These are phyloP conservation scores for Nannizzia gypsea DNA, from an alignment of 2,329 filamentous ascomycete species.

Conservation along the genomic window DNA sequence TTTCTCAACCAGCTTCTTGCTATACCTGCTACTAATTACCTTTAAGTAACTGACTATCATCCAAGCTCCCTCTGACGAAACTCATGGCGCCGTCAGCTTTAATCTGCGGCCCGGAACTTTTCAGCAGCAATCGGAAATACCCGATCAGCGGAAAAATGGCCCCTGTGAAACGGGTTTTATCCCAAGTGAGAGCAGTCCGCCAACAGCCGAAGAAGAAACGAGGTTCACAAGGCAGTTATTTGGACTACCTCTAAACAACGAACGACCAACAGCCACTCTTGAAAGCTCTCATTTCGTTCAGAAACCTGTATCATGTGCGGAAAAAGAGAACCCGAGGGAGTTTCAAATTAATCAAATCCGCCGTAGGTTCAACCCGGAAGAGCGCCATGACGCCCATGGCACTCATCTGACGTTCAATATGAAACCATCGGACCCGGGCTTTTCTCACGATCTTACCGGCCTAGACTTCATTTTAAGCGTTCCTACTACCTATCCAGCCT, in stretches of 20 bases:
- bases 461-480: conserved; percentile 58
- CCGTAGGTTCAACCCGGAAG: conserved; percentile 49
- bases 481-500: conserved; percentile 50
- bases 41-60: background rate
- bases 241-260: background rate
- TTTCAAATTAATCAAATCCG: conserved; percentile 66
- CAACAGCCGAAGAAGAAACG: background rate
- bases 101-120: background rate
- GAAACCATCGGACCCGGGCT: conserved; percentile 67
- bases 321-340: conserved; percentile 54
- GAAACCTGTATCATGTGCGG: conserved; percentile 54
- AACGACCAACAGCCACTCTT: background rate
- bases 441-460: conserved; percentile 62
- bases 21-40: background rate
- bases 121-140: background rate
- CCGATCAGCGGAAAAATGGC: background rate
- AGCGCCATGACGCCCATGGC: conserved; percentile 37
- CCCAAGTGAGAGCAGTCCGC: background rate
- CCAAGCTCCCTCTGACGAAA: background rate
- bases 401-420: conserved; percentile 54
- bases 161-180: background rate
- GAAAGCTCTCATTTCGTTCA: conserved; percentile 18
- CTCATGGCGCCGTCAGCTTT: background rate
- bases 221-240: background rate
- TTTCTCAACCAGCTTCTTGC: background rate